A percentile compares a stretch with the other conserved stretches of the same genome.
Evolutionary conservation across 257 asterid genomes (phyloP).

Genomic region (Ilex aquifolium): DNA sequence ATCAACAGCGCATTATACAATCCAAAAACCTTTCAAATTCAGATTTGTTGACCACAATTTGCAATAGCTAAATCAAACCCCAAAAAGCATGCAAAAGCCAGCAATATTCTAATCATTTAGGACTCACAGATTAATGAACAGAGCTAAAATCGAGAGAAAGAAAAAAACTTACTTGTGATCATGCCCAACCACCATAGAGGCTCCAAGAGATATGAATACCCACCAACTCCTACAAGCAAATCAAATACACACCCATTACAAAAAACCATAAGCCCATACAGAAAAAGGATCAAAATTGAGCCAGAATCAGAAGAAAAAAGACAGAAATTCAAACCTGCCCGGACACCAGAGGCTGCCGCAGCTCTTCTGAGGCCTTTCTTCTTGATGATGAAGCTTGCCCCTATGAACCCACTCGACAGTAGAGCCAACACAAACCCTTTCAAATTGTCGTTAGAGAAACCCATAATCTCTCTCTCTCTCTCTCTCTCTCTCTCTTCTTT

Average conservation of each 20-base stretch:
- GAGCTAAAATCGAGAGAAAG: background rate
- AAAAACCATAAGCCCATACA: constrained; percentile 7
- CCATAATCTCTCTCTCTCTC: constrained; percentile 22
- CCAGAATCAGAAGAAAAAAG: background rate
- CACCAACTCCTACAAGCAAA: constrained; percentile 58
- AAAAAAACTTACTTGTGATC: constrained; percentile 57
- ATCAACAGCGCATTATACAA: too few species aligned
- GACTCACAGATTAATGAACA: background rate
- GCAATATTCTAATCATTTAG: background rate
- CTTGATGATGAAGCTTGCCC: constrained; percentile 77
- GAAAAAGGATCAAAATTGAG: constrained; percentile 5
- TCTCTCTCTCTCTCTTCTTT: constrained; percentile 24
- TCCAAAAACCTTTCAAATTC: too few species aligned
- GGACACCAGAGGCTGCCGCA: constrained; percentile 69
- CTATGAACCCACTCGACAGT: constrained; percentile 62
- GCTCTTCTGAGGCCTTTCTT: constrained; percentile 80
- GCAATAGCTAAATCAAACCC: too few species aligned
- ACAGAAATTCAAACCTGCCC: constrained; percentile 48
- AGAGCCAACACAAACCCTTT: constrained; percentile 66
- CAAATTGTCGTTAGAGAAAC: constrained; percentile 51
- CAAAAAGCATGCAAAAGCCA: too few species aligned
- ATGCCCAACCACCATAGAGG: constrained; percentile 94
- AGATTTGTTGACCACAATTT: too few species aligned
- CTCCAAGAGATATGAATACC: constrained; percentile 73
- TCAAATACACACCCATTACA: constrained; percentile 1